Percentiles rank a stretch among this genome's conserved stretches.
Conservation (phyloP, 257 asterid species). For the Coffea canephora region DNA sequence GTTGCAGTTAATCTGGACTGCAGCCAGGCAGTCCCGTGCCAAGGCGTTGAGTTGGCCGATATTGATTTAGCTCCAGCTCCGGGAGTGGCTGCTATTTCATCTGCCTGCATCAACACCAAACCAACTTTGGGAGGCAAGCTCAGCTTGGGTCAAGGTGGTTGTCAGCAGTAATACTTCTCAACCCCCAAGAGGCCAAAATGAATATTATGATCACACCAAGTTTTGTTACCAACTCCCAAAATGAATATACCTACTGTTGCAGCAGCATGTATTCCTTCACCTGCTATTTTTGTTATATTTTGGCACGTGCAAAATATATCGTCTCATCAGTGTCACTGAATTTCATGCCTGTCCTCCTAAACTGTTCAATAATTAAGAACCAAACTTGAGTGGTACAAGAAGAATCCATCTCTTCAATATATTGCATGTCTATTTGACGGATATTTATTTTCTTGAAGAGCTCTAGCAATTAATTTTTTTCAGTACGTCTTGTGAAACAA, state of each 20-base stretch:
- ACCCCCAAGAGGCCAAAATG: too few relatives aligned
- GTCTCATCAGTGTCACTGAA: background rate
- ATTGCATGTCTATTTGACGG: too few relatives aligned
- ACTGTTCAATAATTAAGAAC: background rate
- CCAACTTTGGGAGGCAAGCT: slow-evolving; percentile 15
- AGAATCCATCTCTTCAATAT: background rate
- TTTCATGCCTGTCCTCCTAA: background rate
- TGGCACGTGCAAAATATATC: background rate
- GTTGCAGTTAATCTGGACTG: slow-evolving; percentile 43
- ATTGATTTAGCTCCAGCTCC: slow-evolving; percentile 40
- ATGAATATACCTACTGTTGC: too few relatives aligned
- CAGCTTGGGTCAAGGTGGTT: slow-evolving; percentile 21
- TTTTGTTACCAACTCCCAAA: too few relatives aligned
- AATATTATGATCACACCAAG: background rate
- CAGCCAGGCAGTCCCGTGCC: slow-evolving; percentile 59
- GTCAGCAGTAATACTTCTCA: background rate
- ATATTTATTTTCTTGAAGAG: background rate
- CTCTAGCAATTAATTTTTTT: too few relatives aligned
- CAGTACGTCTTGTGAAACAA: too few relatives aligned
- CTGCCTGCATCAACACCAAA: slow-evolving; percentile 40
- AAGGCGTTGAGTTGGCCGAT: slow-evolving; percentile 41
- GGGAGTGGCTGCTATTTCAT: background rate
- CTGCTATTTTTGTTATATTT: background rate
- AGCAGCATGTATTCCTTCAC: background rate
- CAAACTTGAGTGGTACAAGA: background rate